Percentiles rank a stretch among this genome's conserved stretches.
These are phyloP conservation scores for Pythium sukuiense DNA, from an alignment of 352 stramenopile species.

Conservation along the genomic window DNA sequence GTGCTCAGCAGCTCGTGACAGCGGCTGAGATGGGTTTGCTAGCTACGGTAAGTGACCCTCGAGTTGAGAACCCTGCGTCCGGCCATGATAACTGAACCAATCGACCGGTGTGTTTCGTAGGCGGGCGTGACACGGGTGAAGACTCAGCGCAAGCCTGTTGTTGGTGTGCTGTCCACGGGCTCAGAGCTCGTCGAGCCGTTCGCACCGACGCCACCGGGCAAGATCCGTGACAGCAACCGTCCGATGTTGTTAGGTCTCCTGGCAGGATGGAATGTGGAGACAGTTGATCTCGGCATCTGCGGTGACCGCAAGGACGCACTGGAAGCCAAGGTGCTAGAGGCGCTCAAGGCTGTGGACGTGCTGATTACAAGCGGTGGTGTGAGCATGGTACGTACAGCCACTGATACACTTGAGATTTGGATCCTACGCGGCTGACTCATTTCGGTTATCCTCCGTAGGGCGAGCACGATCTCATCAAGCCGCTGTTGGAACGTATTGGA, in stretches of 20 bases:
- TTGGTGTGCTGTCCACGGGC: slow-evolving; percentile 95
- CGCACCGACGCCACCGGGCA: slow-evolving; percentile 41
- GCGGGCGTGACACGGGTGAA: slow-evolving; percentile 68
- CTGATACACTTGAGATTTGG: too few relatives aligned
- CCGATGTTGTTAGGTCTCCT: slow-evolving; percentile 89
- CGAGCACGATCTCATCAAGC: slow-evolving; percentile 94
- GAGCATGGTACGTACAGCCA: slow-evolving; percentile 68
- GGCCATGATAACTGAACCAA: slow-evolving; percentile 6
- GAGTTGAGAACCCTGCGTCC: not conserved
- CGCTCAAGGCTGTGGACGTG: slow-evolving; percentile 79
- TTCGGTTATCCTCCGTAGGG: slow-evolving; percentile 32
- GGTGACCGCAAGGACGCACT: slow-evolving; percentile 62
- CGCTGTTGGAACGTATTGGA: slow-evolving; percentile 82
- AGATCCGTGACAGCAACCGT: slow-evolving; percentile 95
- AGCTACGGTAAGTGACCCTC: slow-evolving; percentile 61
- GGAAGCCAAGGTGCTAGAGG: slow-evolving; percentile 43
- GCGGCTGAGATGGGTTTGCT: slow-evolving; percentile 91
- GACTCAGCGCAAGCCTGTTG: slow-evolving; percentile 66
- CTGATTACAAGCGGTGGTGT: slow-evolving; percentile 96
- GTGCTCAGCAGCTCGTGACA: slow-evolving; percentile 69
- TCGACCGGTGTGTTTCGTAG: slow-evolving; percentile 26
- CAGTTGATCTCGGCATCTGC: slow-evolving; percentile 73
- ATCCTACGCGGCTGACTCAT: not conserved
- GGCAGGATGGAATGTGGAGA: slow-evolving; percentile 42
- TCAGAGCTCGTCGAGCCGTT: slow-evolving; percentile 90